Conservation (phyloP, 352 stramenopile species). For the Pythium brachiatum region DNA sequence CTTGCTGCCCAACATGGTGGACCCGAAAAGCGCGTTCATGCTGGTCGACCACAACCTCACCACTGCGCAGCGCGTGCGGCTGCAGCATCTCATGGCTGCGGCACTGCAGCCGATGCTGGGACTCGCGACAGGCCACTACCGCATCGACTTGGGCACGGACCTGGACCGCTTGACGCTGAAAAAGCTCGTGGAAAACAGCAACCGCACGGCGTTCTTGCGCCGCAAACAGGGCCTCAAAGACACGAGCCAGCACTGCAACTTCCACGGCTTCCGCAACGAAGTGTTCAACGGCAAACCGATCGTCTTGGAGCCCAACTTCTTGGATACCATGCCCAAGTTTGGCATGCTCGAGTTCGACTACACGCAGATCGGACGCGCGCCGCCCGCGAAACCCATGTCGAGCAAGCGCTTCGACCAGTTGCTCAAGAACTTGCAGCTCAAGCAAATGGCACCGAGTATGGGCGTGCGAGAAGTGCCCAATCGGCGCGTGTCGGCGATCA, state of each 20-base stretch:
- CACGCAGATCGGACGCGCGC: slow-evolving; percentile 45
- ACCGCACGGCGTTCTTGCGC: slow-evolving; percentile 67
- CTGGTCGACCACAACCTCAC: slow-evolving; percentile 71
- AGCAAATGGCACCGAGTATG: slow-evolving; percentile 44
- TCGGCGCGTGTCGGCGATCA: slow-evolving; percentile 6
- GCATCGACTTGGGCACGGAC: slow-evolving; percentile 60
- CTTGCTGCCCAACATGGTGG: slow-evolving; percentile 74
- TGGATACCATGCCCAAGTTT: slow-evolving; percentile 67
- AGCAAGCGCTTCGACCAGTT: slow-evolving; percentile 68
- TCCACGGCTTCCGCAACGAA: slow-evolving; percentile 79
- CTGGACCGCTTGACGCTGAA: slow-evolving; percentile 64
- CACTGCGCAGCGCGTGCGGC: slow-evolving; percentile 38
- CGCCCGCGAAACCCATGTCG: slow-evolving; percentile 40
- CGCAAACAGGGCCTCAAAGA: slow-evolving; percentile 66
- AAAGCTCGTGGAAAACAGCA: slow-evolving; percentile 78
- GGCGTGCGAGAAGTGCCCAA: slow-evolving; percentile 18
- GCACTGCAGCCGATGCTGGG: slow-evolving; percentile 65
- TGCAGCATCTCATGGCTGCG: slow-evolving; percentile 67
- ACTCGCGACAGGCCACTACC: slow-evolving; percentile 61
- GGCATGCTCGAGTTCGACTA: slow-evolving; percentile 78
- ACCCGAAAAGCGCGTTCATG: slow-evolving; percentile 52
- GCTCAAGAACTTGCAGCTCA: slow-evolving; percentile 51
- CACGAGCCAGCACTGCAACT: slow-evolving; percentile 71
- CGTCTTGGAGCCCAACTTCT: slow-evolving; percentile 48
- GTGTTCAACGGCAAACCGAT: slow-evolving; percentile 63